Percentiles rank a stretch among this genome's conserved stretches.
phyloP scores from a whole-genome alignment of 2,329 filamentous ascomycete species.

The Epicoccum sorghinum region DNA sequence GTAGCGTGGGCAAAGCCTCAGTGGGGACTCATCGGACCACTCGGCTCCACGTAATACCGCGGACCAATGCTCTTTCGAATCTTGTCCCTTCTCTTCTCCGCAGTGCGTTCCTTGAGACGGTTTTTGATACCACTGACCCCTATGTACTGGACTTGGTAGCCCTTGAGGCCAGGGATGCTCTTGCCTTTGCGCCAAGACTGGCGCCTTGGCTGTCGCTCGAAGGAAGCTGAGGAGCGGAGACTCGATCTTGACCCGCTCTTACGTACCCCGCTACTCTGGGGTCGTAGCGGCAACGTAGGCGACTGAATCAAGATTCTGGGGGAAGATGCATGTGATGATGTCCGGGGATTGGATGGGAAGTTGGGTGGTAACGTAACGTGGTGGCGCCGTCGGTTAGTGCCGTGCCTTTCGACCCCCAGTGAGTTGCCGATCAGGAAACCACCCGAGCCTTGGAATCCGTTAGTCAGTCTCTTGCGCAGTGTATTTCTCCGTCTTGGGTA shows the following conservation, averaged over 20 bases:
- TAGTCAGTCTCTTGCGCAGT: conserved; percentile 40
- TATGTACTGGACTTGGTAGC: conserved; percentile 58
- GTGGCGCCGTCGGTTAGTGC: conserved; percentile 40
- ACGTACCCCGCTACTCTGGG: conserved; percentile 25
- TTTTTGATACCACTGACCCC: conserved; percentile 57
- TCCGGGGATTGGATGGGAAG: conserved; percentile 20
- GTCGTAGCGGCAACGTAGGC: conserved; percentile 28
- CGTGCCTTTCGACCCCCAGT: conserved; percentile 59
- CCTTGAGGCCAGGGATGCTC: conserved; percentile 50
- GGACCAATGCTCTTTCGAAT: conserved; percentile 62
- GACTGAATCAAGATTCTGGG: conserved; percentile 37
- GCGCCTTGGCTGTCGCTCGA: conserved; percentile 18
- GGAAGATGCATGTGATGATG: conserved; percentile 19
- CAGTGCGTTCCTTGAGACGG: conserved; percentile 53
- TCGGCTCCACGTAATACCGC: conserved; percentile 46
- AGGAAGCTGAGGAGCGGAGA: conserved; percentile 25
- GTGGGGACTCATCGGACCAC: conserved; percentile 8
- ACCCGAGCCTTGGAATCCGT: conserved; percentile 49
- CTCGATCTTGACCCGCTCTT: conserved; percentile 30
- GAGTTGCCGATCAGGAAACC: conserved; percentile 62
- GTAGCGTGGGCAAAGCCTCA: conserved; percentile 5
- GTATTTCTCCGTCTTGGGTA: conserved; percentile 26
- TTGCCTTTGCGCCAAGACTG: conserved; percentile 40
- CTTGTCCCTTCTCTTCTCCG: conserved; percentile 59
- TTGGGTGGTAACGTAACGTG: conserved; percentile 33